Conservation (phyloP, 2,329 filamentous ascomycete species). For the Talaromyces sp. region DNA sequence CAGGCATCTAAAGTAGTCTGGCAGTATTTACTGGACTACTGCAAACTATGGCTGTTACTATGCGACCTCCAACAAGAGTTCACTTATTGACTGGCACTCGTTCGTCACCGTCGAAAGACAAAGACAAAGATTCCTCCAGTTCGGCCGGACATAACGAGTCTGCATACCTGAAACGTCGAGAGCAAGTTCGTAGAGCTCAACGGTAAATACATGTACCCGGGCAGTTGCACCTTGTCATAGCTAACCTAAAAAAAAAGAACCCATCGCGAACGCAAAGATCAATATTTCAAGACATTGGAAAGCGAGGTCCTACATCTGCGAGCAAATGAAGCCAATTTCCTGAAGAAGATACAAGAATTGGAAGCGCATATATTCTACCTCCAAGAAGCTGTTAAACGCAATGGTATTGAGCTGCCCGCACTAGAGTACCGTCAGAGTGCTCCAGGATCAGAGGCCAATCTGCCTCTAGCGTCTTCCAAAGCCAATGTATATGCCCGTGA, state of each 20-base stretch:
- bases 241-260: conserved; percentile 57
- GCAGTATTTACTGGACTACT: neutral
- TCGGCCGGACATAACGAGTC: conserved; percentile 17
- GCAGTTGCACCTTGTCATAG: neutral
- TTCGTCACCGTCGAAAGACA: neutral
- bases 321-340: conserved; percentile 38
- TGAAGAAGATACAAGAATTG: conserved; percentile 26
- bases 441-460: neutral
- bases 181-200: conserved; percentile 38
- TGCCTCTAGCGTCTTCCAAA: too few relatives aligned
- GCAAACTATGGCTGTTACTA: neutral
- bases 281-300: conserved; percentile 94
- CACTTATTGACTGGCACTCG: neutral
- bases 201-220: conserved; percentile 19
- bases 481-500: too few relatives aligned
- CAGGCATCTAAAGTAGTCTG: neutral
- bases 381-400: conserved; percentile 20
- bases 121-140: conserved; percentile 14
- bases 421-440: neutral
- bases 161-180: conserved; percentile 27
- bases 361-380: conserved; percentile 26
- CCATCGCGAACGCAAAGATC: conserved; percentile 94
- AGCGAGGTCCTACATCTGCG: conserved; percentile 85
- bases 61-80: neutral
- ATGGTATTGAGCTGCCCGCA: neutral